Base-by-base conservation (phyloP, 805 yeast species). In the Starmerella lactis-condensi region DNA sequence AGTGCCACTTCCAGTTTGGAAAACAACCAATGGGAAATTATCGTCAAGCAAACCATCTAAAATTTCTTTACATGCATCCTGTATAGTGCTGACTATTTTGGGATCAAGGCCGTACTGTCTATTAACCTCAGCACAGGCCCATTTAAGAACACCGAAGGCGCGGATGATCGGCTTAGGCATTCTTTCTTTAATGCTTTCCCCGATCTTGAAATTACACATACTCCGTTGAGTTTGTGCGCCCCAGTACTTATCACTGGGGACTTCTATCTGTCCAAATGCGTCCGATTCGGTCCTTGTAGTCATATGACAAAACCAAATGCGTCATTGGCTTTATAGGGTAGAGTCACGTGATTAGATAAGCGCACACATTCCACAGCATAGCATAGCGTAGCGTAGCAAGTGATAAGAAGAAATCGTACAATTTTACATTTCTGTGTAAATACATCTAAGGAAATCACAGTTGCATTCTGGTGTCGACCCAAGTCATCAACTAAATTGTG, bases 1-100 rank as follows among this genome's bases (percentile, higher is more conserved):
- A 36, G 98, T 89, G 56, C 98, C 98, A 20, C 93, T 78, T 37
- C 98, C 98, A 38, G 98, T 89, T 64, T 89, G 98, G 76, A 82
- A 89, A 22, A 89, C 95, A 36, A 89, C 98, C 55, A 89, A 65
- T 36, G 98, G 98, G 73, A 89, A 89, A 58, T 89, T 93, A 49
- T 76, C 93, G 40, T 71, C 67, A 53, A 89, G 68, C 57, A 81
- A 78, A 43, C 98, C 98, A 46, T 75, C 79, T 29, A 77, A 65
- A 24, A 89, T 96, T 58, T 89, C 98, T 46, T 82, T 75, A 37
- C 96, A 95, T 30, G 96, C 98, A 53, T 72, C 66, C 60, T 78
- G 73, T 53, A 89, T 89, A 31, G 93, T 93, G 22, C 58, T 61
- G 6, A 94, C 72, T 28, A 85, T 51, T 57, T 75, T 72, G 38